phyloP scores from a whole-genome alignment of 108 stramenopile genomes.

The Stephanodiscus triporus region DNA sequence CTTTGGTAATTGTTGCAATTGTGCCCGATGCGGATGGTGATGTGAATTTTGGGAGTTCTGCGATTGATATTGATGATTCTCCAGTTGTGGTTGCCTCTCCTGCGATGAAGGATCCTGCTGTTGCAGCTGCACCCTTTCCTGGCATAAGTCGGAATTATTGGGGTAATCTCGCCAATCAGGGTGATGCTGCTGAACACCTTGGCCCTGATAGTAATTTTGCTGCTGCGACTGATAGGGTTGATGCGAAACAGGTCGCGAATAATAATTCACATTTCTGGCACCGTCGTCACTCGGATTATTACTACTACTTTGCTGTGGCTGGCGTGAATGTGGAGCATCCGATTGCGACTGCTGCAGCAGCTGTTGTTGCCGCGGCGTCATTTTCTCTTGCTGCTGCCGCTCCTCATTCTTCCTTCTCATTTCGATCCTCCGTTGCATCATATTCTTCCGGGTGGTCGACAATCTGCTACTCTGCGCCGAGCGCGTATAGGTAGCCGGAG shows the following conservation, averaged over 20 bases:
- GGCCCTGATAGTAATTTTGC: neutral
- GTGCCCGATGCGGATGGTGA: constrained; percentile 6
- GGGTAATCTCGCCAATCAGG: neutral
- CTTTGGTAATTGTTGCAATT: constrained; percentile 4
- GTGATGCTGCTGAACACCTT: neutral
- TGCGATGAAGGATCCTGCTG: neutral
- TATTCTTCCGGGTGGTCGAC: constrained; percentile 24
- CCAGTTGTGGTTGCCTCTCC: neutral
- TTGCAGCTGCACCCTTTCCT: neutral
- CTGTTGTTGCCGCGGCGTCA: constrained; percentile 5
- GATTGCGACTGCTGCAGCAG: constrained; percentile 3
- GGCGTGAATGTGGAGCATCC: neutral
- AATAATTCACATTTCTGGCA: neutral
- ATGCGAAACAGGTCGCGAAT: neutral
- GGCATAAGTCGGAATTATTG: neutral
- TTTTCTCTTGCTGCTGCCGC: constrained; percentile 23
- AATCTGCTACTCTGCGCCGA: constrained; percentile 1
- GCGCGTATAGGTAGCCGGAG: constrained; percentile 9
- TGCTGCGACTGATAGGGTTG: neutral
- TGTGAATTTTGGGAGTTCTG: neutral
- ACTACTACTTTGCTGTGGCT: neutral
- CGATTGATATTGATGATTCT: neutral
- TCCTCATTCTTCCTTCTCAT: constrained; percentile 32
- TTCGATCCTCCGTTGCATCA: constrained; percentile 45
- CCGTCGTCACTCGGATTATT: neutral